Percentiles rank a stretch among this genome's conserved stretches.
These are phyloP conservation scores for Amphibolis antarctica DNA, from an alignment of 106 monocot genomes.

Conservation along the genomic window DNA sequence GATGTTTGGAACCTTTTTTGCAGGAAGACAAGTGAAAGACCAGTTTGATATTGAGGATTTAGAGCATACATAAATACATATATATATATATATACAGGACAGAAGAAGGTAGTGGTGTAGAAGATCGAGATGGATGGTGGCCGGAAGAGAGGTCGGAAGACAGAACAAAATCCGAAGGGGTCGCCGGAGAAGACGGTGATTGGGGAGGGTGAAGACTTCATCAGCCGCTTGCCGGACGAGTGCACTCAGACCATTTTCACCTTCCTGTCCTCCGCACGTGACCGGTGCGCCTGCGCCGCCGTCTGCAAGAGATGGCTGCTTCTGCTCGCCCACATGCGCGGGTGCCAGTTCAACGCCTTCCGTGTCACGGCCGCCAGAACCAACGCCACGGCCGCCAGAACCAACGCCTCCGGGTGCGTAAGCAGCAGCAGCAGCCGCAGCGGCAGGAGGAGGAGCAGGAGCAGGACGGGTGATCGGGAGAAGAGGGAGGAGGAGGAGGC, in stretches of 20 bases:
- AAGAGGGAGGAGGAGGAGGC: constrained; percentile 1
- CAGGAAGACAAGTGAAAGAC: too few relatives aligned
- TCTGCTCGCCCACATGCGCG: constrained; percentile 19
- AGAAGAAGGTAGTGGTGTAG: too few relatives aligned
- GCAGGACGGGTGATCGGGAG: not conserved
- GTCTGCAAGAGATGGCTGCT: constrained; percentile 32
- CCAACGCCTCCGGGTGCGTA: not conserved
- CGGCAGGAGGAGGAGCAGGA: too few relatives aligned
- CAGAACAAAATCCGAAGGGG: too few relatives aligned
- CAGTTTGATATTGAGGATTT: too few relatives aligned
- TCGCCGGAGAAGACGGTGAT: too few relatives aligned
- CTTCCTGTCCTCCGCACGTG: constrained; percentile 25
- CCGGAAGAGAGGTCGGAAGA: too few relatives aligned
- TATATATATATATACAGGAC: too few relatives aligned
- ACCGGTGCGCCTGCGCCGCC: constrained; percentile 28
- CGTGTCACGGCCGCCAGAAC: not conserved
- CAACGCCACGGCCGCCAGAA: not conserved
- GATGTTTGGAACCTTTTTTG: too few relatives aligned
- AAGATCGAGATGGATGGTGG: too few relatives aligned
- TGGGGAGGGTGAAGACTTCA: constrained; percentile 6
- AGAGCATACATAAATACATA: too few relatives aligned
- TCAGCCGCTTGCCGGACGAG: constrained; percentile 24
- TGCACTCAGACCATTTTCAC: constrained; percentile 19
- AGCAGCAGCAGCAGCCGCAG: too few relatives aligned
- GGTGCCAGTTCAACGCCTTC: constrained; percentile 8